Conservation (phyloP, 2,329 filamentous ascomycete species). For the Colletotrichum acutatum region DNA sequence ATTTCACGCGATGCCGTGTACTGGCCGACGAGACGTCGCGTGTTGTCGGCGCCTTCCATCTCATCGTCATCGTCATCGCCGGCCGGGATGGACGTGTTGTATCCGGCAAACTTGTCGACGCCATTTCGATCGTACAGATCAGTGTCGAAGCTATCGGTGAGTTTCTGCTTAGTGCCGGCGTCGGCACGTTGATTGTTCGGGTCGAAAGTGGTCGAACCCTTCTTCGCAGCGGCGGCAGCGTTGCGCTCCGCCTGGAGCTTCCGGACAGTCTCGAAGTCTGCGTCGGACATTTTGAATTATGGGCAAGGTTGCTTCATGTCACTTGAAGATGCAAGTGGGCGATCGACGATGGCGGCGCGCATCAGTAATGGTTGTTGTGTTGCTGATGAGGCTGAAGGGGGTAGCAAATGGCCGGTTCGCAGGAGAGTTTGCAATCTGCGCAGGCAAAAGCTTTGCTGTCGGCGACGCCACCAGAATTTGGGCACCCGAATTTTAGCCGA, state of each 20-base stretch:
- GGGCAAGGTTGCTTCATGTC: constrained; percentile 49
- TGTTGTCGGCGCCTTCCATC: constrained; percentile 78
- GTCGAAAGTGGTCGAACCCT: constrained; percentile 84
- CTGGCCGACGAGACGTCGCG: constrained; percentile 87
- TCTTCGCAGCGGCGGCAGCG: constrained; percentile 79
- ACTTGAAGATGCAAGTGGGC: constrained; percentile 35
- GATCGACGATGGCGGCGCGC: constrained; percentile 35
- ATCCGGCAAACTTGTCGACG: constrained; percentile 86
- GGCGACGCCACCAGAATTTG: constrained; percentile 46
- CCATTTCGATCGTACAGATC: constrained; percentile 85
- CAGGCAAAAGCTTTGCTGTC: constrained; percentile 41
- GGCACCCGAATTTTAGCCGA: constrained; percentile 49
- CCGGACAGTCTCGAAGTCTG: constrained; percentile 88
- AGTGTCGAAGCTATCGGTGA: constrained; percentile 90
- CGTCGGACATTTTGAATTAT: constrained; percentile 72
- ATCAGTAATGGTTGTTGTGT: constrained; percentile 39
- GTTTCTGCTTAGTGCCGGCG: constrained; percentile 87
- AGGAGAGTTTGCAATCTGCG: constrained; percentile 38
- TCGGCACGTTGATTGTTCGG: constrained; percentile 83
- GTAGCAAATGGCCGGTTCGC: constrained; percentile 30
- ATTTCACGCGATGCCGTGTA: constrained; percentile 94
- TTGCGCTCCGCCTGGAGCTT: constrained; percentile 95
- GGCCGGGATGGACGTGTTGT: constrained; percentile 88
- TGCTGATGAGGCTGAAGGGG: constrained; percentile 40
- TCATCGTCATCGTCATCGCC: constrained; percentile 82